phyloP scores from a whole-genome alignment of 345 rosid genomes.

The Cardamine chenopodiifolia region DNA sequence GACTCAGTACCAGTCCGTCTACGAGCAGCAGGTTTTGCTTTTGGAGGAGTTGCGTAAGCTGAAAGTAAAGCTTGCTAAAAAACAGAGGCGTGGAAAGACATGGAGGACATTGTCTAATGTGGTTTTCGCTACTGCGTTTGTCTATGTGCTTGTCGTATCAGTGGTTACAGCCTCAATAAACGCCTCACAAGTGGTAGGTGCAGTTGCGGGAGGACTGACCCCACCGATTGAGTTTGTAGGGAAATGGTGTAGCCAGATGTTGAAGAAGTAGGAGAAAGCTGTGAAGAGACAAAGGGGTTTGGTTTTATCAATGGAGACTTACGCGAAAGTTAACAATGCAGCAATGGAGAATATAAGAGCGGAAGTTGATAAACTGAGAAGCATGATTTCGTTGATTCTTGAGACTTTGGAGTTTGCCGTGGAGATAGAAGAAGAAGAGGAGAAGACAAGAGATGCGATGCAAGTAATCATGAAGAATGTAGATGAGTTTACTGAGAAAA shows the following conservation, averaged over 20 bases:
- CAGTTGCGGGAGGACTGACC: slow-evolving; percentile 56
- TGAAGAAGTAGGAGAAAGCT: slow-evolving; percentile 60
- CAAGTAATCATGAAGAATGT: slow-evolving; percentile 67
- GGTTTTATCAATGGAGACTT: slow-evolving; percentile 1
- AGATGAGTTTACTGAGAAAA: slow-evolving; percentile 48
- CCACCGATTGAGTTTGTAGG: slow-evolving; percentile 60
- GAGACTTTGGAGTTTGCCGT: slow-evolving; percentile 50
- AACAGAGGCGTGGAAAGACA: slow-evolving; percentile 54
- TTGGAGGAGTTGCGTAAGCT: slow-evolving; percentile 46
- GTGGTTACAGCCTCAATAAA: slow-evolving; percentile 72
- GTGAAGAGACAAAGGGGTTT: slow-evolving; percentile 54
- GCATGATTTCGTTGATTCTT: slow-evolving; percentile 45
- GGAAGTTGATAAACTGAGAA: slow-evolving; percentile 50
- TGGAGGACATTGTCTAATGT: slow-evolving; percentile 56
- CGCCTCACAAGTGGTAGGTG: slow-evolving; percentile 55
- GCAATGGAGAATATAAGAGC: slow-evolving; percentile 57
- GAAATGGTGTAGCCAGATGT: slow-evolving; percentile 62
- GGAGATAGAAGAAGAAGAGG: slow-evolving; percentile 48
- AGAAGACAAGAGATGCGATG: slow-evolving; percentile 54
- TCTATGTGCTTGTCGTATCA: slow-evolving; percentile 65
- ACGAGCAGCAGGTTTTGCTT: slow-evolving; percentile 39
- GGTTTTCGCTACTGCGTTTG: slow-evolving; percentile 60
- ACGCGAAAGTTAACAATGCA: slow-evolving; percentile 44
- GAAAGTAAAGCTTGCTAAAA: slow-evolving; percentile 69
- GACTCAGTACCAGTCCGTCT: background rate